A percentile compares a stretch with the other conserved stretches of the same genome.
phyloP scores from a whole-genome alignment of 2,329 filamentous ascomycete species.

The Penicillium sclerotigenum region DNA sequence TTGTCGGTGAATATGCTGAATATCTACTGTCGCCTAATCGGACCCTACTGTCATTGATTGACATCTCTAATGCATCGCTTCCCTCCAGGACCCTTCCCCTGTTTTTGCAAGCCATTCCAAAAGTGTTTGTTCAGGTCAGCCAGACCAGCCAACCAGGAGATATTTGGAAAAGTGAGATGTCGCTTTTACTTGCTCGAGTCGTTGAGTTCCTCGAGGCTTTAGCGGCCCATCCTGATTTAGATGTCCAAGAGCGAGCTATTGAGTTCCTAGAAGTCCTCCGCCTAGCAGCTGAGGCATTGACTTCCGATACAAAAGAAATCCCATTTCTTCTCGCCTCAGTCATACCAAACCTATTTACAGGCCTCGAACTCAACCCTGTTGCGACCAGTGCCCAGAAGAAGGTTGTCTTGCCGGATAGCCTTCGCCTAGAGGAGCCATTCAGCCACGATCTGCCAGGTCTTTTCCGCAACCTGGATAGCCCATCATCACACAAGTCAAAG shows the following conservation, averaged over 20 bases:
- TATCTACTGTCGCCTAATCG: slow-evolving; percentile 68
- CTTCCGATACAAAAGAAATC: slow-evolving; percentile 52
- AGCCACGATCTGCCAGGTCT: slow-evolving; percentile 69
- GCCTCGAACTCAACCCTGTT: slow-evolving; percentile 88
- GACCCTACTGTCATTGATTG: slow-evolving; percentile 70
- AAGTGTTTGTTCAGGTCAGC: slow-evolving; percentile 73
- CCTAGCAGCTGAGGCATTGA: slow-evolving; percentile 72
- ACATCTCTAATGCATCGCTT: slow-evolving; percentile 58
- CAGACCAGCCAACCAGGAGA: slow-evolving; percentile 68
- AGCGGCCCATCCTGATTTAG: slow-evolving; percentile 76
- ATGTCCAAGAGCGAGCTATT: slow-evolving; percentile 91
- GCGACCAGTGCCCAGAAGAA: slow-evolving; percentile 78
- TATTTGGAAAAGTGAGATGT: slow-evolving; percentile 67
- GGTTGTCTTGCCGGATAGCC: slow-evolving; percentile 70
- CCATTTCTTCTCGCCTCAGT: slow-evolving; percentile 86
- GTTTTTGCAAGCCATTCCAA: slow-evolving; percentile 79
- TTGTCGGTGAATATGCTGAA: slow-evolving; percentile 83
- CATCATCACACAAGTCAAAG: slow-evolving; percentile 28
- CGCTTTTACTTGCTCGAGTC: slow-evolving; percentile 75
- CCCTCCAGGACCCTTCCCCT: slow-evolving; percentile 69
- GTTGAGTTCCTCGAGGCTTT: slow-evolving; percentile 78
- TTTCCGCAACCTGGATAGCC: slow-evolving; percentile 56
- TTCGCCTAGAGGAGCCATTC: slow-evolving; percentile 79
- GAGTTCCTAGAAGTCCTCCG: slow-evolving; percentile 89
- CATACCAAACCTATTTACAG: slow-evolving; percentile 80